phyloP scores from a whole-genome alignment of 2,329 filamentous ascomycete genomes.

The Xylariomycetidae sp. region DNA sequence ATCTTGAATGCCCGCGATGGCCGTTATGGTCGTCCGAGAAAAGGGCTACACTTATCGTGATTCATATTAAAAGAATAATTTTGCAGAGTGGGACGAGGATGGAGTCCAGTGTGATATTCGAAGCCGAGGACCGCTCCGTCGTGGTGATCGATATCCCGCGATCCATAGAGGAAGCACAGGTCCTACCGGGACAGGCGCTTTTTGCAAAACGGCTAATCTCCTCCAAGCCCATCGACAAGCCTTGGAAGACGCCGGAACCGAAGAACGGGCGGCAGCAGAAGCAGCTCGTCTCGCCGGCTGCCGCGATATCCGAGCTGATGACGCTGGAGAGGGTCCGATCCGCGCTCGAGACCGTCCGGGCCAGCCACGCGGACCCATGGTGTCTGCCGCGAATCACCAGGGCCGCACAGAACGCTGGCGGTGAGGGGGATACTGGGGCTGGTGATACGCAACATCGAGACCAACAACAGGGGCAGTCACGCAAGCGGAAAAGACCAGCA shows the following conservation, averaged over 20 bases:
- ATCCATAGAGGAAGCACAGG: slow-evolving; percentile 65
- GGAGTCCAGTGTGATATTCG: slow-evolving; percentile 45
- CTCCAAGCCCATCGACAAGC: slow-evolving; percentile 34
- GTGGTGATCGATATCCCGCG: slow-evolving; percentile 64
- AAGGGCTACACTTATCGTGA: too few relatives aligned
- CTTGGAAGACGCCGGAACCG: slow-evolving; percentile 52
- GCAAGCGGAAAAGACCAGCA: slow-evolving; percentile 10
- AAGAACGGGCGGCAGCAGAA: slow-evolving; percentile 37
- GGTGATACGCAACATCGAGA: slow-evolving; percentile 2
- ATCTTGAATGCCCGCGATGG: too few relatives aligned
- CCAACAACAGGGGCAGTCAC: too few relatives aligned
- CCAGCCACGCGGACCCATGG: slow-evolving; percentile 37
- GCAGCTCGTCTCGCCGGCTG: slow-evolving; percentile 30
- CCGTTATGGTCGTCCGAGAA: too few relatives aligned
- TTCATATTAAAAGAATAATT: too few relatives aligned
- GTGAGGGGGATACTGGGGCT: not conserved
- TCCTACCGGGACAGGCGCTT: slow-evolving; percentile 30
- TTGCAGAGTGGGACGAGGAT: slow-evolving; percentile 6
- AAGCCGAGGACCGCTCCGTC: slow-evolving; percentile 44
- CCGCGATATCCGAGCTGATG: slow-evolving; percentile 52
- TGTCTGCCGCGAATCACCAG: slow-evolving; percentile 35
- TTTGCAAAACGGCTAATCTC: slow-evolving; percentile 41
- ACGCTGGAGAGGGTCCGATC: slow-evolving; percentile 39
- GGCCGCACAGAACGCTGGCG: slow-evolving; percentile 2
- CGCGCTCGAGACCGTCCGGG: slow-evolving; percentile 36